Evolutionary conservation across 495 filamentous ascomycete species (phyloP), one percentile per base, ranked within the genome.

Genomic region (Trichoderma erinaceum): DNA sequence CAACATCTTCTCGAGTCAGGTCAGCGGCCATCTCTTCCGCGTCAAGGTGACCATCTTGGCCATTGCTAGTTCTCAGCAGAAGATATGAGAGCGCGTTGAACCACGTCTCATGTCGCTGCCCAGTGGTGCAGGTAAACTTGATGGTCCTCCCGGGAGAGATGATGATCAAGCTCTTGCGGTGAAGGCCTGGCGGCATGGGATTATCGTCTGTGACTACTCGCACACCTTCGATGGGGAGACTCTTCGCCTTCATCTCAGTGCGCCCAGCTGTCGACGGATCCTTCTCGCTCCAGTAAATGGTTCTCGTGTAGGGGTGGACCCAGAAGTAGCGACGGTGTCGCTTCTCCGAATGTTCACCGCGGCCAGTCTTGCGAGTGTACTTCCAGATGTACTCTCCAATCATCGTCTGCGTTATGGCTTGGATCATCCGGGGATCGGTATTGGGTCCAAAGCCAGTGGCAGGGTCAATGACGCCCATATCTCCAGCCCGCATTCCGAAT

Each of bases 341-440:
- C 44, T 92, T 96, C 68, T 86, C 87, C 5, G 94, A 97, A 79
- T 96, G 88, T 63, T 92, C 89, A 67, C 86, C 88, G 5, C 93
- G 88, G 21, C 93, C 93, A 68, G 93, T 83, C 78, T 91, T 96
- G 69, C 96, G 89, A 1, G 94, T 98, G 77, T 99, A 99, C 74
- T 99, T 99, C 95, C 95, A 99, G 18, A 98, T 85, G 76, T 93
- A 97, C 74, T 99, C 95, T 66, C 95, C 95, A 74, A 98, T 98
- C 95, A 99, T 99, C 13, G 95, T 99, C 78, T 99, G 95, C 7
- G 96, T 98, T 70, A 99, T 97, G 58, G 95, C 95, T 81, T 98
- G 94, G 68, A 99, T 98, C 92, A 99, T 98, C 69, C 95, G 89
- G 65, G 95, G 94, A 77, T 99, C 95, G 0, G 93, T 97, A 44